A percentile compares a stretch with the other conserved stretches of the same genome.
phyloP scores from a whole-genome alignment of 2,329 filamentous ascomycete species.

The Sclerotinia nivalis region DNA sequence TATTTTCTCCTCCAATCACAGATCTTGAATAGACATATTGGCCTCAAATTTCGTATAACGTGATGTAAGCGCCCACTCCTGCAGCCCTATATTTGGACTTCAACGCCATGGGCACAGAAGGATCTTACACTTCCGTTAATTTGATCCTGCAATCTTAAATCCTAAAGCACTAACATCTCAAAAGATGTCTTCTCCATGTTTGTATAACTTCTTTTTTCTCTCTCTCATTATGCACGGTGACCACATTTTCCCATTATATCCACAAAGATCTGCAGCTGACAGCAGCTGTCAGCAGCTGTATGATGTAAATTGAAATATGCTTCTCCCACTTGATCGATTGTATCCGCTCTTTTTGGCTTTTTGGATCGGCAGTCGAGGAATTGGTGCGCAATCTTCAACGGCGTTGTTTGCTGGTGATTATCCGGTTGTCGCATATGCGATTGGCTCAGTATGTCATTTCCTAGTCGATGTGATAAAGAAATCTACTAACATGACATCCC shows the following conservation, averaged over 20 bases:
- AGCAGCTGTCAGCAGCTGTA: neutral
- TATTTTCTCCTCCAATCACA: neutral
- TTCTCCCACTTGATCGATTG: neutral
- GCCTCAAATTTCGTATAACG: constrained; percentile 7
- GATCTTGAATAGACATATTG: neutral
- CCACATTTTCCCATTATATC: neutral
- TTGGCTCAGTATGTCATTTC: constrained; percentile 25
- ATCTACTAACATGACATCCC: neutral
- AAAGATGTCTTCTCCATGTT: constrained; percentile 1
- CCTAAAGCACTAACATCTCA: neutral
- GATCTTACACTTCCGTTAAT: constrained; percentile 8
- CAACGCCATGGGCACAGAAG: neutral
- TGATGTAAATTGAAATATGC: constrained; percentile 15
- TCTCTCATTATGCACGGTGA: neutral
- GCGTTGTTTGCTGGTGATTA: constrained; percentile 24
- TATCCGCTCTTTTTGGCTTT: constrained; percentile 1
- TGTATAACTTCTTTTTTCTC: constrained; percentile 1
- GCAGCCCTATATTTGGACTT: constrained; percentile 13
- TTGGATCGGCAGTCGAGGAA: constrained; percentile 1
- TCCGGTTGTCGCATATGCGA: constrained; percentile 28
- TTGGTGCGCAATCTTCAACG: constrained; percentile 14
- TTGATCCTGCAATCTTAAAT: constrained; percentile 21
- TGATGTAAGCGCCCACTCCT: constrained; percentile 18
- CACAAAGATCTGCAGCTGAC: neutral
- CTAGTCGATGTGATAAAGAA: neutral